Evolutionary conservation across 2,329 filamentous ascomycete species (phyloP), one percentile per base, ranked within the genome.

Genomic region (Fusarium chuoi): DNA sequence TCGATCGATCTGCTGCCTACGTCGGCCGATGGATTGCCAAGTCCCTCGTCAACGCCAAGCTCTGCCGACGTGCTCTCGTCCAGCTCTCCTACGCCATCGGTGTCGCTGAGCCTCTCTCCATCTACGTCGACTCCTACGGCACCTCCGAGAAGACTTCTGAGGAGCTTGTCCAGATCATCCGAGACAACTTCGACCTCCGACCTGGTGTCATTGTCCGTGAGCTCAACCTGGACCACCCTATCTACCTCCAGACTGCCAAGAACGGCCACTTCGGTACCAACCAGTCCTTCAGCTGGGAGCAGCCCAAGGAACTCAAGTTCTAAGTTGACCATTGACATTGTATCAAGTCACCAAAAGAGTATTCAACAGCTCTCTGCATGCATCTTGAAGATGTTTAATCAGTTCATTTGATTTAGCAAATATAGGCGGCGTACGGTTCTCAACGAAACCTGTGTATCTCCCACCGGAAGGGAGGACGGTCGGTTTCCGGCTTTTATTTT

Each of bases 41-140:
- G 91, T 99, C 96, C 46, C 91, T 99, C 76, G 94, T 99, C 79
- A 87, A 91, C 81, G 93, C 96, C 79, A 92, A 93, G 80, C 93
- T 99, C 73, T 94, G 94, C 81, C 95, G 96, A 82, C 95, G 96
- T 85, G 93, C 91, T 73, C 92, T 99, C 62, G 96, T 99, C 79
- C 96, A 99, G 90, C 93, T 99, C 79, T 98, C 96, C 62, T 99
- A 99, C 89, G 96, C 96, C 87, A 99, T 99, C 82, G 96, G 96
- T 91, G 95, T 99, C 74, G 92, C 96, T 38, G 96, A 99, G 90
- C 96, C 96, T 77, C 93, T 98, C 70, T 98, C 96, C 79, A 93
- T 99, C 88, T 98, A 97, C 85, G 95, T 99, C 79, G 96, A 99
- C 86, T 93, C 93, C 76, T 99, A 99, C 88, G 96, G 96, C 83